Percentiles rank a stretch among this genome's conserved stretches.
phyloP scores from a whole-genome alignment of 495 filamentous ascomycete species.

The Barbatosphaeria neglecta region DNA sequence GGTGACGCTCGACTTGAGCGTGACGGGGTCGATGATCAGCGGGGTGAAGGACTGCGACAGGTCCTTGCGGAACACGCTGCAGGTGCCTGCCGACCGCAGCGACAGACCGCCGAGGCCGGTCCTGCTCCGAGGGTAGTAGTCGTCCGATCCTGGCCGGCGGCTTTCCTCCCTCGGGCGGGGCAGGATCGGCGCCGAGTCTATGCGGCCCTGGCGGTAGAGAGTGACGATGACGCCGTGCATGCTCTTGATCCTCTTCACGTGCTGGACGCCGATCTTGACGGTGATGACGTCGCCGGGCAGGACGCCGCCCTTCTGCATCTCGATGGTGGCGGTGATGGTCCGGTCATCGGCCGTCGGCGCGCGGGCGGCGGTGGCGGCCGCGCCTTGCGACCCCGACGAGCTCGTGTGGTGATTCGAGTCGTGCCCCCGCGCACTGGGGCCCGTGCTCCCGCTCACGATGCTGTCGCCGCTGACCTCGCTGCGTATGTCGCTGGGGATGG shows the following conservation, averaged over 20 bases:
- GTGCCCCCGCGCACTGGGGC: constrained; percentile 19
- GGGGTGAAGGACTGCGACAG: constrained; percentile 77
- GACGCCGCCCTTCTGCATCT: constrained; percentile 70
- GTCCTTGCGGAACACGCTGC: constrained; percentile 87
- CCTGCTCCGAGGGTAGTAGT: constrained; percentile 64
- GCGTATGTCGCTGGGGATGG: constrained; percentile 27
- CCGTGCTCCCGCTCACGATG: constrained; percentile 27
- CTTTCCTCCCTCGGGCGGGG: constrained; percentile 52
- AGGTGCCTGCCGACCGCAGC: constrained; percentile 66
- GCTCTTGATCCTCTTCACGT: constrained; percentile 77
- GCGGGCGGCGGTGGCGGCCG: constrained; percentile 4
- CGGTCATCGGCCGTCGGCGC: constrained; percentile 30
- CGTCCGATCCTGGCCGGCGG: constrained; percentile 54
- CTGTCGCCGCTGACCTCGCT: constrained; percentile 38
- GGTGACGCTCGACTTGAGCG: constrained; percentile 64
- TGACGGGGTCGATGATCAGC: constrained; percentile 69
- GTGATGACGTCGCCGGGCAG: constrained; percentile 75
- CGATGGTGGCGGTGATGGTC: constrained; percentile 79
- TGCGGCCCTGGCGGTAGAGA: constrained; percentile 80
- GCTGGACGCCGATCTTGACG: constrained; percentile 69
- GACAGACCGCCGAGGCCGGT: constrained; percentile 72
- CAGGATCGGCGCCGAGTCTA: constrained; percentile 67
- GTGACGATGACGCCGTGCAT: constrained; percentile 88
- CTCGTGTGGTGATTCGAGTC: constrained; percentile 12
- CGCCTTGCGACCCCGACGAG: constrained; percentile 1